Evolutionary conservation across 495 filamentous ascomycete species (phyloP).

Genomic region (Tuber borchii): DNA sequence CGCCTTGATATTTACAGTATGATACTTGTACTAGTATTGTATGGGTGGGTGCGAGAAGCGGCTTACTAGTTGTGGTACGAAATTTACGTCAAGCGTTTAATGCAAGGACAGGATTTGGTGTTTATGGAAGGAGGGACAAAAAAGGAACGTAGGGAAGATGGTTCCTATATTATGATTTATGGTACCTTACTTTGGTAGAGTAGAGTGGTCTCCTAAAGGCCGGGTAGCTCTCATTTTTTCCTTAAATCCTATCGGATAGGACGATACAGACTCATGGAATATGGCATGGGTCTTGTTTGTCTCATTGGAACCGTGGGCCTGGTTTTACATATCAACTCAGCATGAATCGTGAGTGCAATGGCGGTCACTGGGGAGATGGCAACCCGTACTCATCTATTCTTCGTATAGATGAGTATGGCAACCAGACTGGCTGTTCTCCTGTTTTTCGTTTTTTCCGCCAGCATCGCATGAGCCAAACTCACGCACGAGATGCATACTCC

Average conservation of each 20-base stretch:
- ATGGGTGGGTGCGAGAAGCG: no score
- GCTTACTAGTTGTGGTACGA: no score
- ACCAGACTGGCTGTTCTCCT: slow-evolving; percentile 6
- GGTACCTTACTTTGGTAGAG: background rate
- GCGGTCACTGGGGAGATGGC: background rate
- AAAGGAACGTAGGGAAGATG: no score
- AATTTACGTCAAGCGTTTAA: no score
- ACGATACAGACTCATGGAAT: background rate
- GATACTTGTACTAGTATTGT: no score
- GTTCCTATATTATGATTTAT: background rate
- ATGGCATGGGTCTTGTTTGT: background rate
- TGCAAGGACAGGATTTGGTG: no score
- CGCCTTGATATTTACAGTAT: no score
- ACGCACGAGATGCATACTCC: background rate
- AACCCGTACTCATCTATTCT: background rate
- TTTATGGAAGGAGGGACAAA: no score
- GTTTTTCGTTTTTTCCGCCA: background rate
- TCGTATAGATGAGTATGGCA: background rate
- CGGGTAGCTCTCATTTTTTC: background rate
- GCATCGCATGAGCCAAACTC: background rate
- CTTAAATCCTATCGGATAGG: background rate
- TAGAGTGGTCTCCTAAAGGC: background rate
- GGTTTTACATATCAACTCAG: background rate
- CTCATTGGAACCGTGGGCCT: background rate
- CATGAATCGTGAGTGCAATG: background rate